Evolutionary conservation across 768 basidiomycete species (phyloP), one percentile per base, ranked within the genome.

Genomic region (Suillus cothurnatus): DNA sequence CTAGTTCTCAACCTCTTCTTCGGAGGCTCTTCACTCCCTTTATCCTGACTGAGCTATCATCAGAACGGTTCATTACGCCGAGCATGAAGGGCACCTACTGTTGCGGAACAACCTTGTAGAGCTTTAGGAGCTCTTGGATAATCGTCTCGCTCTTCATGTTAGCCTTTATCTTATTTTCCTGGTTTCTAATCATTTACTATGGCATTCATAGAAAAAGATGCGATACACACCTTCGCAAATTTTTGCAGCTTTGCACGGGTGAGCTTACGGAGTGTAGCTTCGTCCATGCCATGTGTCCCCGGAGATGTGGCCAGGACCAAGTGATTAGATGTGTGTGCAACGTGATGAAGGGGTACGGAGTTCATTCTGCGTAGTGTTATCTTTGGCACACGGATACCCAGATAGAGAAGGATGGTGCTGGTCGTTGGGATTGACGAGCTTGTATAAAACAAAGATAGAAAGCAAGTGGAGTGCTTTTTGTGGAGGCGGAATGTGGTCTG

Each of bases 61-160:
- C 61, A 28, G 38, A 60, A 45, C 65, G 47, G n/a, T 66, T 43
- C 9, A 69, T 66, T 9, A 56, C 59, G 2, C 45, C 49, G 50
- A 73, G 69, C 39, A 6, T 8, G 62, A 23, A 56, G 17, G 2
- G 23, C 32, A n/a, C 56, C 15, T 38, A 58, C 56, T 26, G 15
- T 9, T 8, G 12, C 36, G 5, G 36, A 19, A 58, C 36, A 19
- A 38, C 36, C 23, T 58, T 11, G 36, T 17, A 58, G 26, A 68
- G 43, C 58, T 55, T 67, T 34, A 62, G 36, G 38, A 77, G n/a
- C 21, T 63, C 66, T 62, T 55, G 72, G 21, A 77, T 71, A 28
- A 77, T 76, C 12, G 55, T 14, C 31, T 74, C 71, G 41, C 68
- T 77, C 66, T 74, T 75, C 39, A 63, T 52, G 39, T 77, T 74